Conservation (phyloP, 192 early-diverging fungal species). For the Mortierella claussenii region DNA sequence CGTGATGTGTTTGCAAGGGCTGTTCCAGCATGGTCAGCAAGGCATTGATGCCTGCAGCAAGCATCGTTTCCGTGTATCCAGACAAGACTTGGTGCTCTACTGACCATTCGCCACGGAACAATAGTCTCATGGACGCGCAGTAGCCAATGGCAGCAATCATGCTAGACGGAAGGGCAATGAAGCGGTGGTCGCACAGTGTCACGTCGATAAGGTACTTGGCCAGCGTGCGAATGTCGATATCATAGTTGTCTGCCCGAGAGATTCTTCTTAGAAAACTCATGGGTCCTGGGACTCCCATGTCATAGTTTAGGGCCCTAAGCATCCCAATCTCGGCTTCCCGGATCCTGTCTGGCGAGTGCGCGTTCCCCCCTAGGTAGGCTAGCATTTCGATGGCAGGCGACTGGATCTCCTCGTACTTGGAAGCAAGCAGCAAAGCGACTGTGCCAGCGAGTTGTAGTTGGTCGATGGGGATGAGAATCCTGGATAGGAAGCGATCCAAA, state of each 20-base stretch:
- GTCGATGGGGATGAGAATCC: constrained; percentile 53
- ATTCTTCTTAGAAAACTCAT: constrained; percentile 68
- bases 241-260: constrained; percentile 68
- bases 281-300: constrained; percentile 67
- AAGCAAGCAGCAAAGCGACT: constrained; percentile 61
- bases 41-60: constrained; percentile 55
- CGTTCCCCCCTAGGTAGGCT: constrained; percentile 57
- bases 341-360: constrained; percentile 58
- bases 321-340: constrained; percentile 67
- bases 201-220: constrained; percentile 72
- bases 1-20: constrained; percentile 50
- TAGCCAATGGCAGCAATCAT: constrained; percentile 59
- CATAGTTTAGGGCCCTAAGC: constrained; percentile 64
- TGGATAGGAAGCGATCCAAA: constrained; percentile 68
- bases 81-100: constrained; percentile 69
- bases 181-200: constrained; percentile 66
- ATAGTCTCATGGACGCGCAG: constrained; percentile 54
- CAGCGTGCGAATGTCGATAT: constrained; percentile 62
- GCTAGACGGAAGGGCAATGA: constrained; percentile 59
- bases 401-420: constrained; percentile 69
- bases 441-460: constrained; percentile 69
- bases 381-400: constrained; percentile 64
- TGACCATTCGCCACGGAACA: constrained; percentile 59
- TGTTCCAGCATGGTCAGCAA: constrained; percentile 64
- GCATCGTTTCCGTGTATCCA: constrained; percentile 73